Base-by-base conservation (phyloP, 75 land plant genomes). In the Ceratopteris richardii region DNA sequence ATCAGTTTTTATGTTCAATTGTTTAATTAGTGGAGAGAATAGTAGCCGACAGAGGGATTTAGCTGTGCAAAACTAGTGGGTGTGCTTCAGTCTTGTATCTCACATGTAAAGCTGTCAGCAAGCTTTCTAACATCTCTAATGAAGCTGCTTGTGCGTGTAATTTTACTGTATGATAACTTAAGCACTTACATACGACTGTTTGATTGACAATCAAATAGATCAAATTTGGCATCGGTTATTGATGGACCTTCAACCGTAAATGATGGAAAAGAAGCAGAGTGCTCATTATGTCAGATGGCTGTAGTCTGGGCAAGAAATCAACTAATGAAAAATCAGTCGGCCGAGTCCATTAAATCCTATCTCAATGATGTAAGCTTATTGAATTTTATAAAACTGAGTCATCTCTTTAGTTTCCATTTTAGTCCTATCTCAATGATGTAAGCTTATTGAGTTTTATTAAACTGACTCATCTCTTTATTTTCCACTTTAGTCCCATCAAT, bases 251-350 rank as follows among this genome's bases (percentile, higher is more conserved):
- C 2, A 46, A 14, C 14, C 3, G 48, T 23, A 20, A 30, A 54
- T 11, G 53, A 44, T 55, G 44, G 33, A 16, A 51, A 51, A 16
- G 57, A 54, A 60, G 66, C 48, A 31, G 13, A 66, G 42, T 88
- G 94, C 59, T 67, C 70, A 25, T 75, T 80, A 31, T 88, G 94
- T 69, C 70, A 88, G 67, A 79, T 86, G 83, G 82, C 84, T 24
- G 94, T 86, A 25, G 71, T 86, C 1, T 88, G 94, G 94, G 71
- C 77, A 16, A 77, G 80, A 51, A 86, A 75, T 64, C 79, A 86
- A 66, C 67, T 88, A 2, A 61, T 59, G 30, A 50, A 70, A 30
- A 77, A 82, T 63, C 28, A 64, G 16, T 79, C 86, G 13, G 65
- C 77, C 66, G 77, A 76, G 20, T 57, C 68, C 54, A 79, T 82